Evolutionary conservation across 2,329 filamentous ascomycete genomes (phyloP).

Genomic region (Epichloe sp.): DNA sequence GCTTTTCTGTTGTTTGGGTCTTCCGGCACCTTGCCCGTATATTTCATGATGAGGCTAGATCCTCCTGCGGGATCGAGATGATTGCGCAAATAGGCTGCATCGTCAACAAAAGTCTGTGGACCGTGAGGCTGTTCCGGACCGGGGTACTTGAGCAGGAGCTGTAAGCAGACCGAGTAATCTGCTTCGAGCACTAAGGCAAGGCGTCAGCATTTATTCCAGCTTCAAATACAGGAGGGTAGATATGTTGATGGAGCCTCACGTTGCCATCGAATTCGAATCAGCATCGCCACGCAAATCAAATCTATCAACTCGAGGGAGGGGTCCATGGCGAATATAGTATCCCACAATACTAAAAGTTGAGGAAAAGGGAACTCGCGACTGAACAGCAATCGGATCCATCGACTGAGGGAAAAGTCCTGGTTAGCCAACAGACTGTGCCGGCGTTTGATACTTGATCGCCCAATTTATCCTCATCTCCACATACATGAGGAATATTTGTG

Average conservation of each 20-base stretch:
- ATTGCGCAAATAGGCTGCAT: slow-evolving; percentile 62
- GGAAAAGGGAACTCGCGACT: slow-evolving; percentile 87
- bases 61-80: slow-evolving; percentile 52
- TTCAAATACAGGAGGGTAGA: not conserved
- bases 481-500: slow-evolving; percentile 91
- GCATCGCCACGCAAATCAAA: slow-evolving; percentile 85
- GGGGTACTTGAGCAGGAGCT: slow-evolving; percentile 74
- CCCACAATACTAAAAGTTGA: slow-evolving; percentile 76
- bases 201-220: slow-evolving; percentile 11
- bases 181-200: slow-evolving; percentile 55
- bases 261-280: slow-evolving; percentile 83
- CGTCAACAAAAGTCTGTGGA: slow-evolving; percentile 70
- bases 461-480: slow-evolving; percentile 12
- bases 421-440: slow-evolving; percentile 1
- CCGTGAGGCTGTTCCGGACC: slow-evolving; percentile 46
- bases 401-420: slow-evolving; percentile 32
- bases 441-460: not conserved
- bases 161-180: slow-evolving; percentile 77
- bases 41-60: slow-evolving; percentile 53
- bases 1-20: not conserved
- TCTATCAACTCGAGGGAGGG: slow-evolving; percentile 70
- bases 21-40: slow-evolving; percentile 45
- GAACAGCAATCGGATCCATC: slow-evolving; percentile 89
- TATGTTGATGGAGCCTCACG: slow-evolving; percentile 36
- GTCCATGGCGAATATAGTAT: slow-evolving; percentile 79